Conservation (phyloP, 257 asterid genomes). For the Ehretia macrophylla region DNA sequence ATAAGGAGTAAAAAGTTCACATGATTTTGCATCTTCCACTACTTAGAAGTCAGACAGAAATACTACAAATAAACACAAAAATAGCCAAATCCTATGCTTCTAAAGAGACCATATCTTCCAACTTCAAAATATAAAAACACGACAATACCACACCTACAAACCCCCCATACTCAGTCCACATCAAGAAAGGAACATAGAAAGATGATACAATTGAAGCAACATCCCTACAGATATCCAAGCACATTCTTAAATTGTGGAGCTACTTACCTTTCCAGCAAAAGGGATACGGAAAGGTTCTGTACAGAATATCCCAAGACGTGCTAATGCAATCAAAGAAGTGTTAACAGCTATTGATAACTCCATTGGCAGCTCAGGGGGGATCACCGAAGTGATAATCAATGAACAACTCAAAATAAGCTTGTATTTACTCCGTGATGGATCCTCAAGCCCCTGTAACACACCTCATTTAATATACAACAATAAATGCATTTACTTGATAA, state of each 20-base stretch:
- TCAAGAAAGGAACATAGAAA: neutral
- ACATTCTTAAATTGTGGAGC: conserved; percentile 4
- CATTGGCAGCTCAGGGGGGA: conserved; percentile 99
- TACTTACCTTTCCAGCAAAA: conserved; percentile 91
- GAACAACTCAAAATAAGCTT: conserved; percentile 95
- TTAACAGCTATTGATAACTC: conserved; percentile 98
- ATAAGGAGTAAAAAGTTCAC: no score
- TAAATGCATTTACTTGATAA: neutral
- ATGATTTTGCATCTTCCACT: no score
- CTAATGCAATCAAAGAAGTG: conserved; percentile 95
- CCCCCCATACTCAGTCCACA: no score
- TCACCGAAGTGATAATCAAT: conserved; percentile 91
- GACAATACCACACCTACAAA: no score
- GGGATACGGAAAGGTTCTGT: conserved; percentile 98
- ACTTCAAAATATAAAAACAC: no score
- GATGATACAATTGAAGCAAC: neutral
- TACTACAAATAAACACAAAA: no score
- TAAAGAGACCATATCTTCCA: no score
- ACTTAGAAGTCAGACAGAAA: no score
- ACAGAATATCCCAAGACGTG: conserved; percentile 90
- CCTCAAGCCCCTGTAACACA: conserved; percentile 87
- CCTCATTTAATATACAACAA: conserved; percentile 12
- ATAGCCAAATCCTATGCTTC: no score
- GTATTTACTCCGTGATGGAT: conserved; percentile 97
- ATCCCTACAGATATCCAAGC: neutral